These are phyloP conservation scores for Ascochyta fabae DNA, from an alignment of 2,329 filamentous ascomycete genomes.

Conservation along the genomic window DNA sequence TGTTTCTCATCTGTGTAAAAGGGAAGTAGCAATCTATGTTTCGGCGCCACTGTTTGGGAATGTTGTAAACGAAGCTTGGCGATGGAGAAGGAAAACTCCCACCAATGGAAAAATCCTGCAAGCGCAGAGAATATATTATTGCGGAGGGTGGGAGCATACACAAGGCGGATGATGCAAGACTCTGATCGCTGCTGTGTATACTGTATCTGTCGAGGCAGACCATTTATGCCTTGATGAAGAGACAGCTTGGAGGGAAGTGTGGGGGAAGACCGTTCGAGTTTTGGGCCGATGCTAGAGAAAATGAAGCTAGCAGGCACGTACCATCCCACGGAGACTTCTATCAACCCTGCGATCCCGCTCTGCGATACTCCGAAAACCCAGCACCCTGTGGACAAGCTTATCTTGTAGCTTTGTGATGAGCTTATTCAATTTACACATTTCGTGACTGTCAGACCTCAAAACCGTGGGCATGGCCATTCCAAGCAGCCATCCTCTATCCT, in stretches of 20 bases:
- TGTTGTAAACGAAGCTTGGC: conserved; percentile 26
- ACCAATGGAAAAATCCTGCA: conserved; percentile 30
- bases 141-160: not conserved
- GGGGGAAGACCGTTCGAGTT: not conserved
- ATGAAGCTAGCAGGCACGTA: conserved; percentile 3
- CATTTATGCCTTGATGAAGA: not conserved
- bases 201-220: not conserved
- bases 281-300: not conserved
- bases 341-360: not conserved
- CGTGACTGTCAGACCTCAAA: too few species aligned
- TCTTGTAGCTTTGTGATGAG: not conserved
- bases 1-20: conserved; percentile 10
- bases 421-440: not conserved
- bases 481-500: not conserved
- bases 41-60: conserved; percentile 23
- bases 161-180: not conserved
- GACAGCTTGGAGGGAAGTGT: not conserved
- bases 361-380: not conserved
- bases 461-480: not conserved
- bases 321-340: not conserved
- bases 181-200: not conserved
- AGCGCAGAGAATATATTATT: conserved; percentile 8
- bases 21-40: conserved; percentile 22
- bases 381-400: not conserved
- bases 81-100: conserved; percentile 21